Conservation (phyloP, 2,329 filamentous ascomycete species). For the Fusarium brevicatenulatum region DNA sequence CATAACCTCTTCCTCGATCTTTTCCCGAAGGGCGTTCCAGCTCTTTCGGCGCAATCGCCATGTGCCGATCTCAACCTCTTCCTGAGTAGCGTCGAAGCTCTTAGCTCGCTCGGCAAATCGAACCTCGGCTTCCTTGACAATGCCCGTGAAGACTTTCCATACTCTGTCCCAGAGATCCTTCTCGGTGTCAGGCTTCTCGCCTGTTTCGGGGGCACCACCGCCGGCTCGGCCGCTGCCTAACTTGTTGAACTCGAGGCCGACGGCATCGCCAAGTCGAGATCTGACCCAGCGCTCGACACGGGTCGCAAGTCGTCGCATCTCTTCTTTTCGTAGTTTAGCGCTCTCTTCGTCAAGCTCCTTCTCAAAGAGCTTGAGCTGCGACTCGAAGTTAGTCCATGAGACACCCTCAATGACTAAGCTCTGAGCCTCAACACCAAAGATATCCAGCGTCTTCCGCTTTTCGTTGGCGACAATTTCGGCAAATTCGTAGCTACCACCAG, state of each 20-base stretch:
- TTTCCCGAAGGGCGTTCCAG: constrained; percentile 88
- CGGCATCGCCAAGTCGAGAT: constrained; percentile 84
- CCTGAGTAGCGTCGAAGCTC: constrained; percentile 91
- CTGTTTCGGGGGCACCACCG: constrained; percentile 80
- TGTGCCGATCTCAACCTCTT: constrained; percentile 90
- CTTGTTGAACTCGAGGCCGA: constrained; percentile 96
- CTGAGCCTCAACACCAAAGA: constrained; percentile 80
- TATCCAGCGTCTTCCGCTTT: constrained; percentile 78
- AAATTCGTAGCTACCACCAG: constrained; percentile 91
- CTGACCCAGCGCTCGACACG: constrained; percentile 95
- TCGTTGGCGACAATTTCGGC: constrained; percentile 89
- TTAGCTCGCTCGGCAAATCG: constrained; percentile 89
- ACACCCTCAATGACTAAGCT: constrained; percentile 81
- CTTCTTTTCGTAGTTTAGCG: constrained; percentile 85
- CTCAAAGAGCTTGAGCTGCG: constrained; percentile 82
- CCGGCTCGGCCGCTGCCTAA: constrained; percentile 89
- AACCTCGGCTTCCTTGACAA: constrained; percentile 85
- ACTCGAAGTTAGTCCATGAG: constrained; percentile 86
- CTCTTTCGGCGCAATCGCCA: constrained; percentile 95
- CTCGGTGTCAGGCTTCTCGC: constrained; percentile 77
- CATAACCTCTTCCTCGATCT: constrained; percentile 97
- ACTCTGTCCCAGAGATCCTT: constrained; percentile 96
- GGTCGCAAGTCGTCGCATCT: constrained; percentile 92
- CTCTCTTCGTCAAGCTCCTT: constrained; percentile 94
- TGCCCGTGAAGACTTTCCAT: constrained; percentile 85